These are phyloP conservation scores for Podospora bellae-mahoneyi DNA, from an alignment of 495 filamentous ascomycete species.

Conservation along the genomic window DNA sequence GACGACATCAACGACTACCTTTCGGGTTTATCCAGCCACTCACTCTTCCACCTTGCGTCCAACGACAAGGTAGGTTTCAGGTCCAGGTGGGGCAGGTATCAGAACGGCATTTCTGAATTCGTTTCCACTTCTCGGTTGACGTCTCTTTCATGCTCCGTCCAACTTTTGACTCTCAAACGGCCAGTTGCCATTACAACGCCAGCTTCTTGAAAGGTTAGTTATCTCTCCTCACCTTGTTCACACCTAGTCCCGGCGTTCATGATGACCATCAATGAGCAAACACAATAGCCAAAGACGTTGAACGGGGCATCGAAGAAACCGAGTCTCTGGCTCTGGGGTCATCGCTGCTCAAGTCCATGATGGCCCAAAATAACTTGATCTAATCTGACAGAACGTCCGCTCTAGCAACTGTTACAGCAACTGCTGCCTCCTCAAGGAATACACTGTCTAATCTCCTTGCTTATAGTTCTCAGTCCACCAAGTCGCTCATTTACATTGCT, in stretches of 20 bases:
- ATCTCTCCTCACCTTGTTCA: background rate
- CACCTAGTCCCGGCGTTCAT: slow-evolving; percentile 23
- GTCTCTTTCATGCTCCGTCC: background rate
- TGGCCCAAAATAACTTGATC: slow-evolving; percentile 51
- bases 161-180: background rate
- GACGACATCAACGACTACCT: background rate
- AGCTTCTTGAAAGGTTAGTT: background rate
- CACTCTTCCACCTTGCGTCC: background rate
- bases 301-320: slow-evolving; percentile 43
- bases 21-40: background rate
- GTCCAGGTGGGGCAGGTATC: background rate
- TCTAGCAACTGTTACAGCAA: slow-evolving; percentile 7
- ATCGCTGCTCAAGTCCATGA: slow-evolving; percentile 49
- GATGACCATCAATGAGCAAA: slow-evolving; percentile 46
- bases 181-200: background rate
- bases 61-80: background rate
- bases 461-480: slow-evolving; percentile 55
- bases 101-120: background rate
- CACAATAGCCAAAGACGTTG: slow-evolving; percentile 38
- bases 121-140: background rate
- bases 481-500: slow-evolving; percentile 51
- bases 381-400: slow-evolving; percentile 45
- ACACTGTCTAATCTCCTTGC: slow-evolving; percentile 45
- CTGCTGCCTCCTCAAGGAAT: slow-evolving; percentile 20
- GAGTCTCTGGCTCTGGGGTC: slow-evolving; percentile 43